These are phyloP conservation scores for Zymoseptoria ardabiliae DNA, from an alignment of 2,329 filamentous ascomycete species.

Conservation along the genomic window DNA sequence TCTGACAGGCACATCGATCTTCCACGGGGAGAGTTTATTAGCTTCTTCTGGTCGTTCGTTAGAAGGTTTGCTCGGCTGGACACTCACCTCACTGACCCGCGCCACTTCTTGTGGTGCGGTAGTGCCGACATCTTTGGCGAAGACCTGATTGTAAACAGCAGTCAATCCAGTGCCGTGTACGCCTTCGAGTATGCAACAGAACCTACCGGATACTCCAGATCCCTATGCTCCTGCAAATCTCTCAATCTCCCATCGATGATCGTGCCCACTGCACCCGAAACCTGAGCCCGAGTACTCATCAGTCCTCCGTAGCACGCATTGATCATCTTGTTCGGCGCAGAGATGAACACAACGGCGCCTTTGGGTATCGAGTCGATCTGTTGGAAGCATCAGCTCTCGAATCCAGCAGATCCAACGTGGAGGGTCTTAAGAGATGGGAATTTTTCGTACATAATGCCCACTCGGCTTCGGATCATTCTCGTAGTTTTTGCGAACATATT, in stretches of 20 bases:
- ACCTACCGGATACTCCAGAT: constrained; percentile 39
- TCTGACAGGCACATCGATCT: constrained; percentile 28
- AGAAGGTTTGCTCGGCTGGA: background rate
- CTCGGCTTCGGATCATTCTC: constrained; percentile 38
- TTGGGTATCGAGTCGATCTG: constrained; percentile 42
- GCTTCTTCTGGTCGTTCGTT: background rate
- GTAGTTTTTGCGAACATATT: constrained; percentile 44
- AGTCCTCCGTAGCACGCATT: constrained; percentile 50
- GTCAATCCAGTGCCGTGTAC: background rate
- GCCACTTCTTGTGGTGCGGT: constrained; percentile 27
- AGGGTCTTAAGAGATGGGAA: too few relatives aligned
- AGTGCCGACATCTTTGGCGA: constrained; percentile 31
- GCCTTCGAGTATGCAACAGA: background rate
- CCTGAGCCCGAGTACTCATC: constrained; percentile 45
- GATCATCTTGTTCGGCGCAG: constrained; percentile 38
- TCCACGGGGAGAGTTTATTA: background rate
- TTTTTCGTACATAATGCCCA: constrained; percentile 40
- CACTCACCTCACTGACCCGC: constrained; percentile 24
- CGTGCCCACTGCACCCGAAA: constrained; percentile 40
- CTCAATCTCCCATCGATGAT: constrained; percentile 48
- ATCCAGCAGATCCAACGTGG: background rate
- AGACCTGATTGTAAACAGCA: constrained; percentile 14
- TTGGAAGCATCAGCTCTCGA: constrained; percentile 22
- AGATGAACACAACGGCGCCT: constrained; percentile 46
- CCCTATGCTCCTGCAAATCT: constrained; percentile 49